Evolutionary conservation across 805 yeast species (phyloP), one percentile per base, ranked within the genome.

Genomic region (Brettanomyces naardenensis): DNA sequence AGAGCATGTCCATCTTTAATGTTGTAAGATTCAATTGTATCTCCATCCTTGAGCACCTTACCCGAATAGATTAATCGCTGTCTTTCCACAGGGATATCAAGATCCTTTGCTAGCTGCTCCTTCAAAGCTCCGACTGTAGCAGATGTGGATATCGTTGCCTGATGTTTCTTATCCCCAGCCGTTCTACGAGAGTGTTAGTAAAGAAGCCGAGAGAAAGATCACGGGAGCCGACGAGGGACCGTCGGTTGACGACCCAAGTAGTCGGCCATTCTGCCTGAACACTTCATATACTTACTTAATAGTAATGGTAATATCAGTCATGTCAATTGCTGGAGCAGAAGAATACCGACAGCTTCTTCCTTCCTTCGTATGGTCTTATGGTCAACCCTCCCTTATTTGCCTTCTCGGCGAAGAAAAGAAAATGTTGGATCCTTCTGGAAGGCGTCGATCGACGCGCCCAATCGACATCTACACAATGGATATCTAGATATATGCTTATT

Each of bases 1-100:
- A 90, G 68, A 0, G 95, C 80, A 58, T 86, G 94, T 20, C 94
- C 96, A 39, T 74, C 64, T 59, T 85, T 85, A 54, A 90, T 75
- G 58, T 86, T 86, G 65, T 90, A 90, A 4, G 75, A 65, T 14
- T 69, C 78, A 7, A 90, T 61, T 5, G 84, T 72, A 48, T 89
- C 92, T 27, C 66, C 68, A 53, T 90, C 96, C 59, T 89, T 89
- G 54, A 90, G 71, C 25, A 92, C 95, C 48, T 90, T 81, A 29
- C 98, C 98, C 3, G 96, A 84, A 64, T 84, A 90, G 53, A 90
- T 89, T 55, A 90, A 70, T 42, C 97, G 72, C 62, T 89, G 97
- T 43, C 81, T 74, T n/a, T 71, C 81, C 1, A 75, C 77, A 4
- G 95, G 80, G 31, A 88, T 68, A 18, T 75, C 80, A 5, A 88